A percentile compares a stretch with the other conserved stretches of the same genome.
phyloP scores from a whole-genome alignment of 73 alveolate genomes.

The Tetrahymena elliotti region DNA sequence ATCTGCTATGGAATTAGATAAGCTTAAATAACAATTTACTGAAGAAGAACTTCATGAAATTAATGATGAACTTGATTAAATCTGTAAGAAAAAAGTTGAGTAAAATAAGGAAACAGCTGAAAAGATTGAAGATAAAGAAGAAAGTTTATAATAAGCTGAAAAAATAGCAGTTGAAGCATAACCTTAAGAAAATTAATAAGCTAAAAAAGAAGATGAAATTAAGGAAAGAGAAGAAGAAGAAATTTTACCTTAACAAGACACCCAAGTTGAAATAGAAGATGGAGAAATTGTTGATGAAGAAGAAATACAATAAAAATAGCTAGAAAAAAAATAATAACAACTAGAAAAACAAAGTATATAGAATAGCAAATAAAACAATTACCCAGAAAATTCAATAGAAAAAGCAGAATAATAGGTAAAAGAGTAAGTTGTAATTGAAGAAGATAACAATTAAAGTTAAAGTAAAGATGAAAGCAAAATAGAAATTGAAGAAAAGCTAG shows the following conservation, averaged over 20 bases:
- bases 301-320: background rate
- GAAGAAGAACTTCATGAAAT: background rate
- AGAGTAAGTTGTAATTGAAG: background rate
- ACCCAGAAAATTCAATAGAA: background rate
- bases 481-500: background rate
- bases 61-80: background rate
- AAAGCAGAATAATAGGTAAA: background rate
- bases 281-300: background rate
- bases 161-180: background rate
- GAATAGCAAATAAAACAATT: background rate
- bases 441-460: background rate
- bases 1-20: background rate
- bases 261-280: background rate
- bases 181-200: background rate
- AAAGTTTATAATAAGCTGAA: background rate
- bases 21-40: background rate
- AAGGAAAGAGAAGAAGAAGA: background rate
- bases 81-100: background rate
- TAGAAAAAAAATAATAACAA: background rate
- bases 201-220: background rate
- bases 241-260: background rate
- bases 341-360: background rate
- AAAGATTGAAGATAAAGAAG: background rate
- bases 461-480: background rate
- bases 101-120: background rate